Conservation (phyloP, 345 rosid species). For the Noccaea caerulescens region DNA sequence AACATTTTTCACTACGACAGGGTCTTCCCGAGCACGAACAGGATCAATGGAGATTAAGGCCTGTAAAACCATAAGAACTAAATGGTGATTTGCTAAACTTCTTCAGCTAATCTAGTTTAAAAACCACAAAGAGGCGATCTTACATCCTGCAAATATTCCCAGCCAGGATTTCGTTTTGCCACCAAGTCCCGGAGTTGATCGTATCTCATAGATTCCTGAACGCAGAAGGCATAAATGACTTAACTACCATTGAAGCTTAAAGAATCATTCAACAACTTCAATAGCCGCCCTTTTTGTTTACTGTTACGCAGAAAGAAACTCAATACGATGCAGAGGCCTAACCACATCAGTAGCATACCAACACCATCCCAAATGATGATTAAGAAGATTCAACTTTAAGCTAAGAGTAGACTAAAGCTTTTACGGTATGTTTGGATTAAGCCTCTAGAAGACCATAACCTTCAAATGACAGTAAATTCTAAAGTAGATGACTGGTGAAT, state of each 20-base stretch:
- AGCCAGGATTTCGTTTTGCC: constrained; percentile 83
- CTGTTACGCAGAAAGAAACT: not conserved
- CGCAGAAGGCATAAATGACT: constrained; percentile 34
- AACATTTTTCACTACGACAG: constrained; percentile 73
- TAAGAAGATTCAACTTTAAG: constrained; percentile 21
- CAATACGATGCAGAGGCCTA: not conserved
- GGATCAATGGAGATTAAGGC: constrained; percentile 85
- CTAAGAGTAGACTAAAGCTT: constrained; percentile 17
- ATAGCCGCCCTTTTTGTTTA: not conserved
- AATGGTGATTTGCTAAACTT: constrained; percentile 22
- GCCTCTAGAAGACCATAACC: constrained; percentile 26
- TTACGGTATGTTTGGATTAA: not conserved
- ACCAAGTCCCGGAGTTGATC: constrained; percentile 86
- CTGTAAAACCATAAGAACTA: constrained; percentile 49
- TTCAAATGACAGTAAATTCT: constrained; percentile 18
- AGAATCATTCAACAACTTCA: not conserved
- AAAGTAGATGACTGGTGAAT: constrained; percentile 6
- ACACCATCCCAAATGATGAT: constrained; percentile 8
- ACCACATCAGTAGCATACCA: not conserved
- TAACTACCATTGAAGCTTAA: constrained; percentile 4
- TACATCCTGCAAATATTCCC: constrained; percentile 95
- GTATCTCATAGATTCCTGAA: constrained; percentile 85
- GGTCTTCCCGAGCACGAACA: constrained; percentile 80
- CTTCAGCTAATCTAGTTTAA: not conserved
- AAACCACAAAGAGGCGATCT: constrained; percentile 34